Evolutionary conservation across 177 flowering plant species (phyloP), one percentile per base, ranked within the genome.

Genomic region (Tripterygium wilfordii): DNA sequence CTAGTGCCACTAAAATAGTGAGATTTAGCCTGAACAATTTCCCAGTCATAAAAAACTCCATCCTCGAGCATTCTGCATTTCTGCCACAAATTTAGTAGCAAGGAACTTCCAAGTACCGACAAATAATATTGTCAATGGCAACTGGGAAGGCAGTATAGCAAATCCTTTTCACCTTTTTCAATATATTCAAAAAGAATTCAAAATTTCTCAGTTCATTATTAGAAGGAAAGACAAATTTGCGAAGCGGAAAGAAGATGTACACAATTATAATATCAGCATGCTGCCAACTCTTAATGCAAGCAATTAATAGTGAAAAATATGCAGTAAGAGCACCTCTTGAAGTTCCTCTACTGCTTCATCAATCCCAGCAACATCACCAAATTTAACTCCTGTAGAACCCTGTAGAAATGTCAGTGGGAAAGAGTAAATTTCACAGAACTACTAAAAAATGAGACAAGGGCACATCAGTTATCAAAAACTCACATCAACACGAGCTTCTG

Each of bases 401-500:
- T 91, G 60, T 38, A 39, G 41, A 25, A 45, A 46, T 32, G n/a
- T 4, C 26, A 14, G 10, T 4, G 12, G 21, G 14, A 20, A 56
- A 27, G 17, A 20, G 17, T n/a, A 3, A n/a, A 15, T 3, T 36
- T n/a, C 3, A 2, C 3, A 36, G 17, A 2, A n/a, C 17, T n/a
- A 9, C 1, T n/a, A 10, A 36, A 2, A 36, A 16, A 18, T 32
- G 36, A 36, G 3, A 36, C n/a, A n/a, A 4, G n/a, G 17, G 3
- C 18, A 36, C 3, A 10, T 3, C 21, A 31, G 36, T 21, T 14
- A 45, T 27, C 5, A 43, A 23, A 53, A 58, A 80, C 96, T 77
- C 53, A 88, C 98, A 77, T 91, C 98, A 75, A 91, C 96, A 53
- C 96, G 95, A 49, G 98, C 98, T 66, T 91, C 90, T 26, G 98